phyloP scores from a whole-genome alignment of 306 rosid genomes.

The Castanea crenata region DNA sequence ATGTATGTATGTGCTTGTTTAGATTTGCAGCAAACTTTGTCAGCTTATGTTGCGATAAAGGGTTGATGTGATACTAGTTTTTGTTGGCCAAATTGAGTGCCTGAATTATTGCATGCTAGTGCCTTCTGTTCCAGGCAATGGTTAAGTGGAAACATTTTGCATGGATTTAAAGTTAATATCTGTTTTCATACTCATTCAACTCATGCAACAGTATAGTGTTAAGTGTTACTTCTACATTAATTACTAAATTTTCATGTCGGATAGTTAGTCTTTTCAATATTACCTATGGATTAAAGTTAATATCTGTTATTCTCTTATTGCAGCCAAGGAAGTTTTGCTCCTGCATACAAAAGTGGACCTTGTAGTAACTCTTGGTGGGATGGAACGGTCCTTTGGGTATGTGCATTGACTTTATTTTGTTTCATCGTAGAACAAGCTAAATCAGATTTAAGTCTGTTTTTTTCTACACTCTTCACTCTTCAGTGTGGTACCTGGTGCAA shows the following conservation, averaged over 20 bases:
- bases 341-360: conserved; percentile 91
- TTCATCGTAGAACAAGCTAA: background rate
- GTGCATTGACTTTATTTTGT: conserved; percentile 19
- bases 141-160: background rate
- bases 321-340: conserved; percentile 58
- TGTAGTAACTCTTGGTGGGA: conserved; percentile 97
- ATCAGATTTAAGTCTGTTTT: background rate
- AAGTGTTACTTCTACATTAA: background rate
- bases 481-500: conserved; percentile 11
- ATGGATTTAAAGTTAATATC: background rate
- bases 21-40: background rate
- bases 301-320: conserved; percentile 20
- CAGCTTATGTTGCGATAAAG: background rate
- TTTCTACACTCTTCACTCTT: background rate
- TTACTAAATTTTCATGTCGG: background rate
- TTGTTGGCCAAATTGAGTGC: background rate
- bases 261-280: background rate
- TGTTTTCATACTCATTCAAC: background rate
- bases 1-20: background rate
- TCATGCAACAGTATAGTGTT: background rate
- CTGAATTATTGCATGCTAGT: background rate
- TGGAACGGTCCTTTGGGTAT: conserved; percentile 96
- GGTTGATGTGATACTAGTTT: background rate
- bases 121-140: conserved; percentile 10
- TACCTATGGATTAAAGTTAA: background rate